Conservation (phyloP, 148 eudicot species). For the Heliosperma pusillum region DNA sequence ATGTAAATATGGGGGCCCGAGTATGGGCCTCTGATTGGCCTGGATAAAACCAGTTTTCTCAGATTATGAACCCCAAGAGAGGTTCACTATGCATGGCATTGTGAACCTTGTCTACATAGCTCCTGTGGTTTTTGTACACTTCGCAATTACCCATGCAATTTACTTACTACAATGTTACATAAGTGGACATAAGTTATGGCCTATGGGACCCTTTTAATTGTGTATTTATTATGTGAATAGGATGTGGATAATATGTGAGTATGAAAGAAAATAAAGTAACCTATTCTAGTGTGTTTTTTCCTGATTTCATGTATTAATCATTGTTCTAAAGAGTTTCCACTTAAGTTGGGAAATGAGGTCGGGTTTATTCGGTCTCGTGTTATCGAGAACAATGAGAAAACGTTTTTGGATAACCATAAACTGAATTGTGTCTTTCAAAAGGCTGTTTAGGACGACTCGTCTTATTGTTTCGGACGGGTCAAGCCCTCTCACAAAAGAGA, state of each 20-base stretch:
- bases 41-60: slow-evolving; percentile 13
- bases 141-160: slow-evolving; percentile 12
- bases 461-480: too few species aligned
- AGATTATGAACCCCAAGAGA: slow-evolving; percentile 11
- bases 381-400: slow-evolving; percentile 3
- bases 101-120: slow-evolving; percentile 17
- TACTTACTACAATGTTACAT: slow-evolving; percentile 8
- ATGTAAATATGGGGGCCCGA: background rate
- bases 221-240: too few species aligned
- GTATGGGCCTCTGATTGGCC: slow-evolving; percentile 16
- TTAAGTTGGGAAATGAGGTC: too few species aligned
- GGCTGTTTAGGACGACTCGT: too few species aligned
- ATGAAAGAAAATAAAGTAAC: background rate
- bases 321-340: too few species aligned
- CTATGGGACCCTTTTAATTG: slow-evolving; percentile 5
- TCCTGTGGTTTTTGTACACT: slow-evolving; percentile 7
- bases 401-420: background rate
- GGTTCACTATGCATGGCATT: slow-evolving; percentile 14
- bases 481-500: too few species aligned
- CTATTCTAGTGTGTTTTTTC: background rate
- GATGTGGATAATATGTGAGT: background rate
- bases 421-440: background rate
- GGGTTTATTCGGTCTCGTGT: too few species aligned
- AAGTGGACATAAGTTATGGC: background rate
- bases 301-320: too few species aligned